A percentile compares a stretch with the other conserved stretches of the same genome.
Conservation (phyloP, 352 stramenopile genomes). For the Globisporangium viniferum region DNA sequence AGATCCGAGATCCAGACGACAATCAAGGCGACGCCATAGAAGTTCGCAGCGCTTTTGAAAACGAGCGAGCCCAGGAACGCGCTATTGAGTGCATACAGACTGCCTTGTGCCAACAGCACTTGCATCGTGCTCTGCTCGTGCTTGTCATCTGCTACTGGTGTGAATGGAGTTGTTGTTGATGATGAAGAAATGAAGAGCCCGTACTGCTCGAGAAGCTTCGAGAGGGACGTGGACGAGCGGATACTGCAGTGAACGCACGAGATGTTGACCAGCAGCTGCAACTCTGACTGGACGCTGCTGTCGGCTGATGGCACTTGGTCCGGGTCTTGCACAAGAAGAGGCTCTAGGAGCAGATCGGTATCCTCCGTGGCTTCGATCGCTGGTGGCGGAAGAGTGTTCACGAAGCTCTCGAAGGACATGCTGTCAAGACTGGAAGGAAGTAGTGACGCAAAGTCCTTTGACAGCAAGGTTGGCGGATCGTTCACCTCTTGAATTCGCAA, state of each 20-base stretch:
- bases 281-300: not conserved
- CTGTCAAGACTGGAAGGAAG: not conserved
- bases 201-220: constrained; percentile 3
- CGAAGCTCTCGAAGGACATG: constrained; percentile 11
- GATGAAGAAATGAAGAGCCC: constrained; percentile 14
- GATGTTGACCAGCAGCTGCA: constrained; percentile 33
- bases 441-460: constrained; percentile 28
- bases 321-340: constrained; percentile 24
- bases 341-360: constrained; percentile 22
- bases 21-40: constrained; percentile 35
- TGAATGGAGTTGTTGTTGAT: not conserved
- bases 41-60: constrained; percentile 29
- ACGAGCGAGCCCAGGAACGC: constrained; percentile 34
- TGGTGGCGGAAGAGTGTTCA: not conserved
- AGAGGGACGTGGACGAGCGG: not conserved
- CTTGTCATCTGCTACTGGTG: not conserved
- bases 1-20: constrained; percentile 41
- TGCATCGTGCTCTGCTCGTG: constrained; percentile 9
- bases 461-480: constrained; percentile 32
- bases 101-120: constrained; percentile 23
- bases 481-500: constrained; percentile 32
- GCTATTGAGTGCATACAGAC: constrained; percentile 29
- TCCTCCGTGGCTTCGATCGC: constrained; percentile 36
- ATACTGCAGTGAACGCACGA: constrained; percentile 39
- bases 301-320: constrained; percentile 13